Conservation (phyloP, 2,329 filamentous ascomycete species). For the Calonectria pauciramosa region DNA sequence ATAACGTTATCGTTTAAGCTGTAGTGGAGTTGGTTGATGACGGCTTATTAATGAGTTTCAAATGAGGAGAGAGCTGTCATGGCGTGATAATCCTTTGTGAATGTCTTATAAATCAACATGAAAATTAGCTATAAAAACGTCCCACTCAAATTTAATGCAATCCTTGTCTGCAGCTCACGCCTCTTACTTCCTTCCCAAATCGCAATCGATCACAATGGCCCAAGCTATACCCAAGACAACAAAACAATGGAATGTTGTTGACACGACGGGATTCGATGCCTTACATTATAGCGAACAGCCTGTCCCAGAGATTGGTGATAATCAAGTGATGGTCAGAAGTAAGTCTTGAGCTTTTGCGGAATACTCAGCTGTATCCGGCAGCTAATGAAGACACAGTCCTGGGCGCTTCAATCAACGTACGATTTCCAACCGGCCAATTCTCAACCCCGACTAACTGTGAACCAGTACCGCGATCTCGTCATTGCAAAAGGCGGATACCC, state of each 20-base stretch:
- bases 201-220: neutral
- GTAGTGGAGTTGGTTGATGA: neutral
- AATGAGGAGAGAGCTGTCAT: neutral
- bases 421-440: slow-evolving; percentile 7
- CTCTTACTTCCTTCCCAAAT: neutral
- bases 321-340: slow-evolving; percentile 78
- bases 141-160: neutral
- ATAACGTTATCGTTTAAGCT: neutral
- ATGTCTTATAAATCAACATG: neutral
- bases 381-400: slow-evolving; percentile 51
- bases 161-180: neutral
- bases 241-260: slow-evolving; percentile 14
- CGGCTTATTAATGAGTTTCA: neutral
- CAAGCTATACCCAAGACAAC: slow-evolving; percentile 6
- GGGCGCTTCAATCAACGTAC: slow-evolving; percentile 64
- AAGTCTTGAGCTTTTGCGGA: slow-evolving; percentile 22
- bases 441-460: slow-evolving; percentile 1
- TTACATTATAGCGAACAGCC: slow-evolving; percentile 68
- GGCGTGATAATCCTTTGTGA: neutral
- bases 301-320: slow-evolving; percentile 75
- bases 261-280: slow-evolving; percentile 62
- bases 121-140: neutral
- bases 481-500: slow-evolving; percentile 65
- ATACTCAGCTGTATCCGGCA: slow-evolving; percentile 9
- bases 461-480: slow-evolving; percentile 65